These are phyloP conservation scores for Podaxis sp. DNA, from an alignment of 768 basidiomycete genomes.

Conservation along the genomic window DNA sequence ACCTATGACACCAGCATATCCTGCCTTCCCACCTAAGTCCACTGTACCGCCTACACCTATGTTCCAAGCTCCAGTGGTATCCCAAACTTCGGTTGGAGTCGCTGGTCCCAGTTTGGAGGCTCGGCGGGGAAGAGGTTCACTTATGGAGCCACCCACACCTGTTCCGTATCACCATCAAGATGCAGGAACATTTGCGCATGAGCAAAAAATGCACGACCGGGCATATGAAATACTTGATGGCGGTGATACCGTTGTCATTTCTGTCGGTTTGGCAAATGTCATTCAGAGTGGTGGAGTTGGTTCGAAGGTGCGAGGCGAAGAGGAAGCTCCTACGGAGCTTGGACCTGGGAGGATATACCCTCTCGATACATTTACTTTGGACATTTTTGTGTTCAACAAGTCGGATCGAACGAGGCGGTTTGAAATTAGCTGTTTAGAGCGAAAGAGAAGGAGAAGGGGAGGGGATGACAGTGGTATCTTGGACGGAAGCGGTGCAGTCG, in stretches of 20 bases:
- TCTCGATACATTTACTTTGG: constrained; percentile 72
- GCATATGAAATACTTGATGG: constrained; percentile 26
- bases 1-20: constrained; percentile 71
- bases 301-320: constrained; percentile 19
- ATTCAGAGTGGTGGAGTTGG: constrained; percentile 19
- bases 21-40: constrained; percentile 54
- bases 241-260: constrained; percentile 67
- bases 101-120: constrained; percentile 65
- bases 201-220: constrained; percentile 26
- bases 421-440: constrained; percentile 69
- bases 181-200: constrained; percentile 40
- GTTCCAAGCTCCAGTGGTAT: constrained; percentile 53
- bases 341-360: constrained; percentile 60
- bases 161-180: constrained; percentile 39
- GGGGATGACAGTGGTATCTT: constrained; percentile 28
- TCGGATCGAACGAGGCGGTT: constrained; percentile 73
- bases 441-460: constrained; percentile 41
- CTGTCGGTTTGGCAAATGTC: constrained; percentile 51
- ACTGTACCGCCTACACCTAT: constrained; percentile 51
- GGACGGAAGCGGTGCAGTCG: constrained; percentile 27
- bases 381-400: constrained; percentile 87
- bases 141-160: constrained; percentile 50
- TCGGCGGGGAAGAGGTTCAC: constrained; percentile 51
- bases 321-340: constrained; percentile 14
- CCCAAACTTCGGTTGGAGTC: constrained; percentile 39